A percentile compares a stretch with the other conserved stretches of the same genome.
Evolutionary conservation across 2,329 filamentous ascomycete genomes (phyloP).

Genomic region (Drechmeria coniospora): DNA sequence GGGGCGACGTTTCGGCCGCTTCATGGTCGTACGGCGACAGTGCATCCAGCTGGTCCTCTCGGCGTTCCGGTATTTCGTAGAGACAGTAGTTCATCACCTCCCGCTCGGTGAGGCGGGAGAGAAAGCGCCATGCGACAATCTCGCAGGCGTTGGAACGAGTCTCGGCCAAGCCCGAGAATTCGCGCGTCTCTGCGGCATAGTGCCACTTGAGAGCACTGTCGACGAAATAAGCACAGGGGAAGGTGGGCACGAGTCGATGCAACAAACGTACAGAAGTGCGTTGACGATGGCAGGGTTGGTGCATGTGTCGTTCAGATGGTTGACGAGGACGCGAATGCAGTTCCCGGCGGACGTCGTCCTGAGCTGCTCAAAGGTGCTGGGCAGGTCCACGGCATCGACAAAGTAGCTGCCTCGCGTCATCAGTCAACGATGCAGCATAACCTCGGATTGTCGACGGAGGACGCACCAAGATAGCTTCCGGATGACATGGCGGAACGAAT

Average conservation of each 20-base stretch:
- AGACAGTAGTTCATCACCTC: slow-evolving; percentile 63
- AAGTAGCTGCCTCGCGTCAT: slow-evolving; percentile 36
- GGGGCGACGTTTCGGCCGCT: slow-evolving; percentile 30
- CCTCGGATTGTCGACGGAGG: no score
- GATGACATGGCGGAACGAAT: slow-evolving; percentile 48
- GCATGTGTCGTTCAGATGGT: slow-evolving; percentile 46
- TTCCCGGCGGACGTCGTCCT: slow-evolving; percentile 49
- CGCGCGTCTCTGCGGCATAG: slow-evolving; percentile 46
- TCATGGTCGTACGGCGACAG: slow-evolving; percentile 19
- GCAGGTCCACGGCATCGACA: slow-evolving; percentile 43
- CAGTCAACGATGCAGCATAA: background rate
- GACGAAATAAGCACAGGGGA: slow-evolving; percentile 2
- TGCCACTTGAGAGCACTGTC: slow-evolving; percentile 61
- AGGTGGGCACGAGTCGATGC: background rate
- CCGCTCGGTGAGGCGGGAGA: slow-evolving; percentile 53
- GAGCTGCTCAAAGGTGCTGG: slow-evolving; percentile 60
- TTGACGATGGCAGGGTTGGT: slow-evolving; percentile 57
- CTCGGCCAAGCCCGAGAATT: slow-evolving; percentile 50
- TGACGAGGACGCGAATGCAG: slow-evolving; percentile 41
- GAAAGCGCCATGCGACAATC: slow-evolving; percentile 66
- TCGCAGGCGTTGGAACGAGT: slow-evolving; percentile 62
- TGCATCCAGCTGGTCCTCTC: slow-evolving; percentile 7
- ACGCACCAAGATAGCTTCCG: slow-evolving; percentile 50
- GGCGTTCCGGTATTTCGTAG: slow-evolving; percentile 47
- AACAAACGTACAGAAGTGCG: slow-evolving; percentile 48